These are phyloP conservation scores for Cardamine chenopodiifolia DNA, from an alignment of 345 rosid genomes.

Conservation along the genomic window DNA sequence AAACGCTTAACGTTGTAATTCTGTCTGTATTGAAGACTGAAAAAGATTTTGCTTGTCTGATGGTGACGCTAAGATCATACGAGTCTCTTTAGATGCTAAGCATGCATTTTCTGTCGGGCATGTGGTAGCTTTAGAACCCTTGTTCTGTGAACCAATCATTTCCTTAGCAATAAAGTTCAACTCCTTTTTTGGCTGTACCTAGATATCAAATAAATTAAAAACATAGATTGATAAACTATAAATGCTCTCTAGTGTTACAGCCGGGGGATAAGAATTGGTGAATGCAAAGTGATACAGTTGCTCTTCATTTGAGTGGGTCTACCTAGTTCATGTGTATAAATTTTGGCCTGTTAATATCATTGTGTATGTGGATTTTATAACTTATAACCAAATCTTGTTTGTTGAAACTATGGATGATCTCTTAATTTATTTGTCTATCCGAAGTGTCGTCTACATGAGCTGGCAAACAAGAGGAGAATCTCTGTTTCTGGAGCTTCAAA, in stretches of 20 bases:
- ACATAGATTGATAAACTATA: neutral
- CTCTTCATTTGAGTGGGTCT: neutral
- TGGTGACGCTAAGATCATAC: neutral
- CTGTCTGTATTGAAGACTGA: neutral
- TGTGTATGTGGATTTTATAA: conserved; percentile 1
- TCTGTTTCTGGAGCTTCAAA: conserved; percentile 98
- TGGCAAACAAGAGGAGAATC: conserved; percentile 97
- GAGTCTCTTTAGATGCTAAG: neutral
- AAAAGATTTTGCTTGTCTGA: neutral
- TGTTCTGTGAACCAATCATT: neutral
- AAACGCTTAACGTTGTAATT: neutral
- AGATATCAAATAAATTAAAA: neutral
- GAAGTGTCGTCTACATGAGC: conserved; percentile 95
- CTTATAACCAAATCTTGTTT: neutral
- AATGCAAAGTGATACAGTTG: neutral
- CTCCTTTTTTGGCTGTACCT: neutral
- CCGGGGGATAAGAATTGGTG: neutral
- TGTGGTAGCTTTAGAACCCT: conserved; percentile 19
- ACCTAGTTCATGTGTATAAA: neutral
- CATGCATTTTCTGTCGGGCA: neutral
- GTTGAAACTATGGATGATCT: conserved; percentile 16
- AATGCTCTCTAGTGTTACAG: neutral
- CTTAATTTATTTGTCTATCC: conserved; percentile 31
- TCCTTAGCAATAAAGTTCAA: neutral
- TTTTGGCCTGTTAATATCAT: neutral